Conservation (phyloP, 495 filamentous ascomycete species). For the Xylaria venustula region DNA sequence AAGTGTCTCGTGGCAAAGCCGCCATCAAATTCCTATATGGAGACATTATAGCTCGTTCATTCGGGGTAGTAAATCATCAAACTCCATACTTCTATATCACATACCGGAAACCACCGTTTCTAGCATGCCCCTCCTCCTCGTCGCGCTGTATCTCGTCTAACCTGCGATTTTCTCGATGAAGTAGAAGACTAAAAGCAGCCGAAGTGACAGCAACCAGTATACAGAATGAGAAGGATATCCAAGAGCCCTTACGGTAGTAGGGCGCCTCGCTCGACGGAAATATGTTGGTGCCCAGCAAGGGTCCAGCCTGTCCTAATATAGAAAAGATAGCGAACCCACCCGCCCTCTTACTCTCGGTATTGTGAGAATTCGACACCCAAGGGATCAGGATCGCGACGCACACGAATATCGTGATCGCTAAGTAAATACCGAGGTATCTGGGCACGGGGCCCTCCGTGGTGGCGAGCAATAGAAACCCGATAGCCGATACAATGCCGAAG, state of each 20-base stretch:
- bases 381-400: slow-evolving; percentile 21
- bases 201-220: slow-evolving; percentile 14
- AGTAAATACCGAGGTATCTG: slow-evolving; percentile 30
- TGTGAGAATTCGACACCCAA: slow-evolving; percentile 29
- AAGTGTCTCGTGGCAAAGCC: too few relatives aligned
- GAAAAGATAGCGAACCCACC: slow-evolving; percentile 24
- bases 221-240: slow-evolving; percentile 21
- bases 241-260: slow-evolving; percentile 25
- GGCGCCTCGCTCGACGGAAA: slow-evolving; percentile 26
- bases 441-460: slow-evolving; percentile 22
- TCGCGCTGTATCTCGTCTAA: slow-evolving; percentile 9
- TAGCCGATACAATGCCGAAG: slow-evolving; percentile 39
- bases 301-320: slow-evolving; percentile 17
- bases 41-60: too few relatives aligned
- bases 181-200: slow-evolving; percentile 11
- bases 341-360: slow-evolving; percentile 25
- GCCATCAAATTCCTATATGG: too few relatives aligned
- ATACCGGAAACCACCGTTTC: slow-evolving; percentile 14
- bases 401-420: slow-evolving; percentile 29
- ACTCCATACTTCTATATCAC: slow-evolving; percentile 8
- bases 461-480: slow-evolving; percentile 33
- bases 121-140: neutral
- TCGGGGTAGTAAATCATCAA: too few relatives aligned
- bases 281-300: slow-evolving; percentile 27
- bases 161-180: slow-evolving; percentile 17